Conservation (phyloP, 345 rosid genomes). For the Boechera stricta region DNA sequence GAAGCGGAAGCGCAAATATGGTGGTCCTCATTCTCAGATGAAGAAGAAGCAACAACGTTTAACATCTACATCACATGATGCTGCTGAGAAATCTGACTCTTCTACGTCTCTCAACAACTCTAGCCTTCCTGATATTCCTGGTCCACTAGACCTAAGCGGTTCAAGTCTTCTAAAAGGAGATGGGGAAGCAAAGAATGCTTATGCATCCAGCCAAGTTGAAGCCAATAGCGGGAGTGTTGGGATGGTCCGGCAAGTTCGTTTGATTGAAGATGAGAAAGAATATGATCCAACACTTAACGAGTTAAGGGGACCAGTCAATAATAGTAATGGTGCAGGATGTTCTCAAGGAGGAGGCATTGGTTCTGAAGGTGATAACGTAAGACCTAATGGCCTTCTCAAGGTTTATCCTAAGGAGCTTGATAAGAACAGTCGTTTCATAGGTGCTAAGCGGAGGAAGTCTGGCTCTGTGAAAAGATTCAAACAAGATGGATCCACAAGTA, state of each 20-base stretch:
- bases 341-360: constrained; percentile 54
- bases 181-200: constrained; percentile 44
- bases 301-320: constrained; percentile 60
- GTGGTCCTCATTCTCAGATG: constrained; percentile 57
- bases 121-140: constrained; percentile 45
- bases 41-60: constrained; percentile 77
- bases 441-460: constrained; percentile 91
- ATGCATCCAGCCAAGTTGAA: constrained; percentile 46
- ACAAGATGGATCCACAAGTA: constrained; percentile 57
- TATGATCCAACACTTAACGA: constrained; percentile 92
- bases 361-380: constrained; percentile 53
- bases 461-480: constrained; percentile 94
- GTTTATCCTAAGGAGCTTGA: constrained; percentile 53
- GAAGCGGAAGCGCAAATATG: constrained; percentile 83
- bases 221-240: constrained; percentile 55
- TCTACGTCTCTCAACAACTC: constrained; percentile 51
- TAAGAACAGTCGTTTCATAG: constrained; percentile 63
- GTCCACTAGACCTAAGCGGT: constrained; percentile 43
- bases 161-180: constrained; percentile 49
- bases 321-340: constrained; percentile 53
- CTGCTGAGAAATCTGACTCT: constrained; percentile 50
- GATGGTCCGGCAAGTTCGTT: constrained; percentile 40
- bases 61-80: constrained; percentile 43
- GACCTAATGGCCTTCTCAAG: constrained; percentile 57
- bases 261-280: constrained; percentile 60